Base-by-base conservation (phyloP, 139 green algal genomes). In the Tetraselmis striata region DNA sequence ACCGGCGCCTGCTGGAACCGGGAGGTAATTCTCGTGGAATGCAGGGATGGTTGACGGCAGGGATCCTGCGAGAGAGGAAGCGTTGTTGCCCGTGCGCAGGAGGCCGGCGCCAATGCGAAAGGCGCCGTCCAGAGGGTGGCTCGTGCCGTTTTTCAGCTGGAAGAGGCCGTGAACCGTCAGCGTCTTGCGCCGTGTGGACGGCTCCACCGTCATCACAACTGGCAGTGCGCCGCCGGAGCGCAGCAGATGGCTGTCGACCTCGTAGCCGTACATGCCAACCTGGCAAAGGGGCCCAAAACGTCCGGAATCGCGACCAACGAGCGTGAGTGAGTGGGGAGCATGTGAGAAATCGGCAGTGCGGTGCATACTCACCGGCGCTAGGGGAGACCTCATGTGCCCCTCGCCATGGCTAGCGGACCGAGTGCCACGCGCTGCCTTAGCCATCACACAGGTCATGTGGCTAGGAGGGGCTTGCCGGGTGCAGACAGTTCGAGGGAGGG, bases 211-310 rank as follows among this genome's bases (percentile, higher is more conserved):
- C 77, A 91, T 83, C 29, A 93, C 79, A 1, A 91, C 74, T 1
- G 85, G 45, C 45, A 67, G 45, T 5, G 45, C 45, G 45, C 45
- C 45, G 11, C 45, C 45, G 5, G 45, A 67, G 18, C 45, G 45
- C 45, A 67, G 45, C 45, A 67, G 45, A 67, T 67, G 45, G 18
- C 45, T 67, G 28, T 84, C 30, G 1, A 89, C 76, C 25, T 83
- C 75, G 75, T 92, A 90, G n/a, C 79, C 82, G 67, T 90, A 92
- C 80, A 87, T 90, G 45, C 89, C 89, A 5, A 92, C 45, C 45
- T 67, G n/a, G n/a, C n/a, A n/a, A n/a, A n/a, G n/a, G n/a, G n/a
- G n/a, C n/a, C n/a, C n/a, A n/a, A n/a, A n/a, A n/a, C n/a, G n/a
- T n/a, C n/a, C n/a, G n/a, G n/a, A n/a, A n/a, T n/a, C n/a, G n/a